Percentiles rank a stretch among this genome's conserved stretches.
Conservation (phyloP, 2,329 filamentous ascomycete genomes). For the Fonsecaea pedrosoi region DNA sequence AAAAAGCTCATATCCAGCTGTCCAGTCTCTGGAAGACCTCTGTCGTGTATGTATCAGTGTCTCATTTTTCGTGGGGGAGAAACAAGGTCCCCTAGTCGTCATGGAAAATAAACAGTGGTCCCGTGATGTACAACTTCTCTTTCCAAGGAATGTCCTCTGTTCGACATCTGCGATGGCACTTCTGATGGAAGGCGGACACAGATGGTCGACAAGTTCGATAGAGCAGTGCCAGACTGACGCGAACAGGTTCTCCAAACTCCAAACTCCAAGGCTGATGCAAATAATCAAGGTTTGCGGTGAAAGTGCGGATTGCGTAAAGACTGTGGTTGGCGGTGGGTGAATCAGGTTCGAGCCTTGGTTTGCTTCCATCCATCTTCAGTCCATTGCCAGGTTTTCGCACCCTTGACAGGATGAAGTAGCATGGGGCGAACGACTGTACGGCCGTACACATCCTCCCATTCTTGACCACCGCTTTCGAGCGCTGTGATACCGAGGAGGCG, state of each 20-base stretch:
- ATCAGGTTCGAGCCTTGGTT: slow-evolving; percentile 38
- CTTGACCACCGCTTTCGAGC: slow-evolving; percentile 39
- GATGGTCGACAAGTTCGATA: slow-evolving; percentile 19
- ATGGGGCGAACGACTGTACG: slow-evolving; percentile 42
- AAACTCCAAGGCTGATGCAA: slow-evolving; percentile 34
- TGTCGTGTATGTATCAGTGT: slow-evolving; percentile 31
- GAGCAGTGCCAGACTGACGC: slow-evolving; percentile 28
- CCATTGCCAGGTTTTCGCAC: slow-evolving; percentile 46
- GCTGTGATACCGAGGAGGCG: slow-evolving; percentile 42
- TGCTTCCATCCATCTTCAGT: slow-evolving; percentile 38
- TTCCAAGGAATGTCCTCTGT: slow-evolving; percentile 18
- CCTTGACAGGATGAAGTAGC: slow-evolving; percentile 46
- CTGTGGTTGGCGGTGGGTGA: background rate
- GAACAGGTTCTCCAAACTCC: slow-evolving; percentile 27
- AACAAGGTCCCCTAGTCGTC: slow-evolving; percentile 18
- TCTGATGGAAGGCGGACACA: slow-evolving; percentile 10
- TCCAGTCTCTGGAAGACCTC: slow-evolving; percentile 18
- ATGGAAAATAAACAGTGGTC: slow-evolving; percentile 28
- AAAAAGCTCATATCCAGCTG: slow-evolving; percentile 34
- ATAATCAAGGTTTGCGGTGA: slow-evolving; percentile 7
- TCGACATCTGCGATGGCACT: slow-evolving; percentile 15
- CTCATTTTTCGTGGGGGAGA: slow-evolving; percentile 26
- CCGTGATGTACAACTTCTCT: slow-evolving; percentile 27
- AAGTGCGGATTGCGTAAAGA: slow-evolving; percentile 10
- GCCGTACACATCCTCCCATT: slow-evolving; percentile 44